Evolutionary conservation across 2,329 filamentous ascomycete genomes (phyloP).

Genomic region (Talaromyces sp.): DNA sequence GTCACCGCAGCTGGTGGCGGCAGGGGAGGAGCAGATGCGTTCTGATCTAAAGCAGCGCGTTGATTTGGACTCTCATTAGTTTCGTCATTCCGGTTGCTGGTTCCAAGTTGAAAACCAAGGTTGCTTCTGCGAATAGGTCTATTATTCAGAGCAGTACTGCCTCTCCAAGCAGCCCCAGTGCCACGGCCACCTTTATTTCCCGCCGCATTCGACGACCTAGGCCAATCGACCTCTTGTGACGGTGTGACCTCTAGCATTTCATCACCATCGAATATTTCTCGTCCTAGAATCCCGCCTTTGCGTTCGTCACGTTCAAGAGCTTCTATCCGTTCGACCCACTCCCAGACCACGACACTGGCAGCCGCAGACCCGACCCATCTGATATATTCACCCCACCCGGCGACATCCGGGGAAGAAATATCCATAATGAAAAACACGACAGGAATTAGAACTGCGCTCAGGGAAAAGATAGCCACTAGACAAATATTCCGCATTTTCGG

Average conservation of each 20-base stretch:
- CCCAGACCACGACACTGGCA: slow-evolving; percentile 95
- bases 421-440: slow-evolving; percentile 92
- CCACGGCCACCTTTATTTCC: slow-evolving; percentile 31
- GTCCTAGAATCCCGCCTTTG: slow-evolving; percentile 85
- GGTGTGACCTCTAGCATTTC: slow-evolving; percentile 76
- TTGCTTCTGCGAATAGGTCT: slow-evolving; percentile 36
- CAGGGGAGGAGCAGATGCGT: slow-evolving; percentile 30
- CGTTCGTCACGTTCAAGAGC: slow-evolving; percentile 88
- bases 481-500: slow-evolving; percentile 85
- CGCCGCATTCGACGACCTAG: slow-evolving; percentile 37
- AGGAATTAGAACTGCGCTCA: slow-evolving; percentile 79
- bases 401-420: slow-evolving; percentile 78
- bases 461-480: slow-evolving; percentile 72
- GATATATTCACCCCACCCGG: slow-evolving; percentile 92
- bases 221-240: slow-evolving; percentile 54
- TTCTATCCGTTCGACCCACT: slow-evolving; percentile 95
- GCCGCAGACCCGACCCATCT: slow-evolving; percentile 94
- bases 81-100: slow-evolving; percentile 22
- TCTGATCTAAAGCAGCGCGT: slow-evolving; percentile 17
- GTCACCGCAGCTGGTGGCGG: slow-evolving; percentile 51
- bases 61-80: slow-evolving; percentile 17
- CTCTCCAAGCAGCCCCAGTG: slow-evolving; percentile 38
- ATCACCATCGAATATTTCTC: slow-evolving; percentile 90
- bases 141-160: slow-evolving; percentile 35
- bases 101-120: slow-evolving; percentile 28